Base-by-base conservation (phyloP, 768 basidiomycete genomes). In the Fomitopsis pulvina region DNA sequence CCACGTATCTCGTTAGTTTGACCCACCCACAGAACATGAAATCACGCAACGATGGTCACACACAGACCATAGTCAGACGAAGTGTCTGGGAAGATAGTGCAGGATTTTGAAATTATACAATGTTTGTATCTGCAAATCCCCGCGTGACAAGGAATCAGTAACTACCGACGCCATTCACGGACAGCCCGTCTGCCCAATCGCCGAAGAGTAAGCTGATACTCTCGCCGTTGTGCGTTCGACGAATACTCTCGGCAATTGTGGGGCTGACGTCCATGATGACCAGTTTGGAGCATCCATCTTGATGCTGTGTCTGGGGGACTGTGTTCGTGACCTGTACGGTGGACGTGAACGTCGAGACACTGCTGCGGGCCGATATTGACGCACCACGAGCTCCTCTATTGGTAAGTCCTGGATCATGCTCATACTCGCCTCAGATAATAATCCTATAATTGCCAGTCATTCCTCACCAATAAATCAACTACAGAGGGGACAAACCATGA, bases 221-320 rank as follows among this genome's bases (percentile, higher is more conserved):
- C 70, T 94, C 92, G 50, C 92, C 92, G 53, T 94, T 94, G 66
- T 94, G 92, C 2, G 90, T 93, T 52, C 95, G 77, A 37, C 96
- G 84, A 48, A 99, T 96, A 57, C 90, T 92, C 73, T 99, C 96
- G 4, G 96, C 89, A 56, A 99, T 83, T 30, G 89, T 91, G 24
- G 90, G 80, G 62, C 85, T 88, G 60, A 98, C 80, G 68, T 99
- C 96, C 59, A 99, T 81, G 7, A 87, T 85, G 58, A 87, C 79
- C 47, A 99, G 74, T 66, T 96, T 97, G 28, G 79, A 72, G 60
- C 83, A 84, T 27, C 64, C 61, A 2, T 58, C 68, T 57, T 78
- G 71, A 57, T 92, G 84, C 47, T 82, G 74, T 42, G 63, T 75
- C 74, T 96, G 93, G 16, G 92, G 92, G 52, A 95, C 84, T 12